A percentile compares a stretch with the other conserved stretches of the same genome.
phyloP scores from a whole-genome alignment of 176 grass and related monocot genomes.

The Neostapfia colusana region DNA sequence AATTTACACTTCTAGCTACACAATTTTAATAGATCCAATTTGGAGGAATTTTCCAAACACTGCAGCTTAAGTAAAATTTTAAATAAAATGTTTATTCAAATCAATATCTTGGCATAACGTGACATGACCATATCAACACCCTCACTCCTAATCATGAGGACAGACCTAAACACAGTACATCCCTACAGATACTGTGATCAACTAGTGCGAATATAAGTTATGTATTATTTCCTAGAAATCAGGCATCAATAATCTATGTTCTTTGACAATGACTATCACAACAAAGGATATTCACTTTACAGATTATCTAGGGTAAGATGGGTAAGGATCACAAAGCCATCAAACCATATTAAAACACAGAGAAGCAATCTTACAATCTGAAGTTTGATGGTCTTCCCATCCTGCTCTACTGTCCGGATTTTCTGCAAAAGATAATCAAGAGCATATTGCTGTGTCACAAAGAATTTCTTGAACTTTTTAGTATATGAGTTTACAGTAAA shows the following conservation, averaged over 20 bases:
- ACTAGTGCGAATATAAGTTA: too few relatives aligned
- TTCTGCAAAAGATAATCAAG: constrained; percentile 46
- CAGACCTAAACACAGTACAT: background rate
- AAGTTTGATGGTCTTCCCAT: constrained; percentile 83
- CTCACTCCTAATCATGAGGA: background rate
- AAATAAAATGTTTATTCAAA: background rate
- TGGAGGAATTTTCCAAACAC: too few relatives aligned
- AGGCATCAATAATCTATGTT: background rate
- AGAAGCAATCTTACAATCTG: constrained; percentile 64
- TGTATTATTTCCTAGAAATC: too few relatives aligned
- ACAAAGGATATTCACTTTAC: background rate
- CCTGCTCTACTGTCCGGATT: constrained; percentile 85
- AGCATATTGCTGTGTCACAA: constrained; percentile 2
- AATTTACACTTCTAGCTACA: too few relatives aligned
- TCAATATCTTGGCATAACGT: background rate
- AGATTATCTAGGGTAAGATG: constrained; percentile 15
- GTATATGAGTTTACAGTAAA: background rate
- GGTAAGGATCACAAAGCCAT: background rate
- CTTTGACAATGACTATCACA: background rate
- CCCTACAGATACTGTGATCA: background rate
- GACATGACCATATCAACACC: background rate
- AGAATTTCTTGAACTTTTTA: background rate
- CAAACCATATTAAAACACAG: background rate
- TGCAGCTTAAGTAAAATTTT: background rate
- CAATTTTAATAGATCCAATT: background rate